A percentile compares a stretch with the other conserved stretches of the same genome.
phyloP scores from a whole-genome alignment of 352 stramenopile species.

The Pythium volutum region DNA sequence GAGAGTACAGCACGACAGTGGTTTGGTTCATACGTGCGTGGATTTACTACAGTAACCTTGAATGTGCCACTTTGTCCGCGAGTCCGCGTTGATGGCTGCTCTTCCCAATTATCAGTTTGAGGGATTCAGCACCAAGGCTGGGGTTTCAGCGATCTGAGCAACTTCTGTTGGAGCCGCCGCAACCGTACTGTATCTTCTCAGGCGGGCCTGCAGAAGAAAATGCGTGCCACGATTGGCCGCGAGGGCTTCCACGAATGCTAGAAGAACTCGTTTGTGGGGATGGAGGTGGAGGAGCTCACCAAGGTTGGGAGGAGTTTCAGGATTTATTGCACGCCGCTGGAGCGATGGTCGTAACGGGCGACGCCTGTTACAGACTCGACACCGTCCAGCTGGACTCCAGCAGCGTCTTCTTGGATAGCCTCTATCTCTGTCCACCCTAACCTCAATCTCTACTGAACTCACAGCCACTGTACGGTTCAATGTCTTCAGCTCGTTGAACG shows the following conservation, averaged over 20 bases:
- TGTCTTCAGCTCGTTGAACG: background rate
- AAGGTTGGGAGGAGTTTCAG: too few relatives aligned
- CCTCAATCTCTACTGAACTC: conserved; percentile 17
- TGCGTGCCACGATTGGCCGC: background rate
- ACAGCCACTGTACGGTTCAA: conserved; percentile 26
- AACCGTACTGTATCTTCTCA: background rate
- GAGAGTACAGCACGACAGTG: too few relatives aligned
- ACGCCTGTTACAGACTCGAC: background rate
- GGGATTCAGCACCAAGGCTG: background rate
- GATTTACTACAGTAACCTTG: too few relatives aligned
- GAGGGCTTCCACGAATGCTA: conserved; percentile 2
- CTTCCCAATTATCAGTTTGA: background rate
- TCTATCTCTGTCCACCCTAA: conserved; percentile 4
- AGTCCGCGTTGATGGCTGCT: too few relatives aligned
- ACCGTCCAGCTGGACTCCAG: background rate
- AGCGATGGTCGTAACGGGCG: conserved; percentile 16
- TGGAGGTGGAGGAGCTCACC: background rate
- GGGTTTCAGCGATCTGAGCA: background rate
- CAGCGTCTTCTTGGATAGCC: background rate
- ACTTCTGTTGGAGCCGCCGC: background rate
- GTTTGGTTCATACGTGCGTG: background rate
- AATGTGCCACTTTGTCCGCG: too few relatives aligned
- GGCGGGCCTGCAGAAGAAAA: background rate
- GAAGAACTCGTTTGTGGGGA: conserved; percentile 12
- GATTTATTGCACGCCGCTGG: background rate